Evolutionary conservation across 805 yeast genomes (phyloP).

Genomic region (Myxozyma neotropica): DNA sequence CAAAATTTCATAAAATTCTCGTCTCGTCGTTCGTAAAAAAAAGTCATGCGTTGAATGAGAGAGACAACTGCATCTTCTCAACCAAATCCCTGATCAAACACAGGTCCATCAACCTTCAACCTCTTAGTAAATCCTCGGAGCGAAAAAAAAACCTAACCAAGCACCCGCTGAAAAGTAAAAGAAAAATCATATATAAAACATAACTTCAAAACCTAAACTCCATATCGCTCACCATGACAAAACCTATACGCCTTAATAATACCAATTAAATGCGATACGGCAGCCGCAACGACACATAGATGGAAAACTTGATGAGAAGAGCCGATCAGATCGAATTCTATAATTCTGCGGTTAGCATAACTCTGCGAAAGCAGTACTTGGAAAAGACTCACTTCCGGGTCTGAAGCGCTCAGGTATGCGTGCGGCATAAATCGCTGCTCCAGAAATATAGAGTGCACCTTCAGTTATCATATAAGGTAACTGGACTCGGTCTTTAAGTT

Average conservation of each 20-base stretch:
- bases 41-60: not conserved
- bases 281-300: constrained; percentile 44
- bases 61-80: too few relatives aligned
- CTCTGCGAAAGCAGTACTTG: constrained; percentile 51
- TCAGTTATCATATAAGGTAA: constrained; percentile 66
- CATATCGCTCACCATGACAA: constrained; percentile 32
- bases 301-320: constrained; percentile 81
- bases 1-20: not conserved
- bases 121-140: not conserved
- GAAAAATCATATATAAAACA: not conserved
- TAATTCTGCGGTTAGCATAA: constrained; percentile 67
- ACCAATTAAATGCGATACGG: constrained; percentile 70
- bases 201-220: constrained; percentile 16
- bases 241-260: constrained; percentile 56
- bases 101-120: too few relatives aligned
- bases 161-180: not conserved
- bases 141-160: not conserved
- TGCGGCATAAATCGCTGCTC: constrained; percentile 77
- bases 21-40: not conserved
- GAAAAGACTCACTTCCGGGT: constrained; percentile 67
- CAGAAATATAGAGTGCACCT: constrained; percentile 72
- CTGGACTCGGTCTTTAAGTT: constrained; percentile 50
- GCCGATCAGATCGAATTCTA: constrained; percentile 60
- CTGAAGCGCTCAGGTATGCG: constrained; percentile 72
- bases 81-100: too few relatives aligned